These are phyloP conservation scores for Sanguinoderma infundibulare DNA, from an alignment of 1,284 basidiomycete species.

Conservation along the genomic window DNA sequence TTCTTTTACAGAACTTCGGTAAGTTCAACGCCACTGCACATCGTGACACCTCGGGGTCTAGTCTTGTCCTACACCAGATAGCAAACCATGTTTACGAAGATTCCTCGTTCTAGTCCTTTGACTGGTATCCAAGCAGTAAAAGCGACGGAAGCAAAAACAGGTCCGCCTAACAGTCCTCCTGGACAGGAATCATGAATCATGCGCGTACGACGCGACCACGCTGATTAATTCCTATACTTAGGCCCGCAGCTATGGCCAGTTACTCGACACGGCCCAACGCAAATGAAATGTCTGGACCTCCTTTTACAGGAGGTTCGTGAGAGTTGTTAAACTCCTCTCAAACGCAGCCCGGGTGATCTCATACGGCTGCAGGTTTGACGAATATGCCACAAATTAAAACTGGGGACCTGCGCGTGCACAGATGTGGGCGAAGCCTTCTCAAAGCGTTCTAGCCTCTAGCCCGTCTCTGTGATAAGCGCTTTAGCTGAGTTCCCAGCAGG, in stretches of 20 bases:
- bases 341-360: neutral
- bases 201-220: neutral
- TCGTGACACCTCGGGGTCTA: no score
- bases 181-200: neutral
- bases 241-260: neutral
- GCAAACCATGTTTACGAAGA: neutral
- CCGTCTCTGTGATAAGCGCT: neutral
- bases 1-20: no score
- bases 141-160: neutral
- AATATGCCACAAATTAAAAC: neutral
- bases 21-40: neutral
- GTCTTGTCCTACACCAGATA: neutral
- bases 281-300: neutral
- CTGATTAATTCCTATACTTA: neutral
- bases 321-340: neutral
- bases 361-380: neutral
- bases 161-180: neutral
- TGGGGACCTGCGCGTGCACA: neutral
- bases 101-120: neutral
- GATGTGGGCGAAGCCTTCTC: neutral
- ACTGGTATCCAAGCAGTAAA: neutral
- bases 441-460: neutral
- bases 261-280: neutral
- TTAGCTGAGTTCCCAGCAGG: neutral
- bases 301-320: neutral